Percentiles rank a stretch among this genome's conserved stretches.
phyloP scores from a whole-genome alignment of 768 basidiomycete genomes.

The Agaricus subrufescens region DNA sequence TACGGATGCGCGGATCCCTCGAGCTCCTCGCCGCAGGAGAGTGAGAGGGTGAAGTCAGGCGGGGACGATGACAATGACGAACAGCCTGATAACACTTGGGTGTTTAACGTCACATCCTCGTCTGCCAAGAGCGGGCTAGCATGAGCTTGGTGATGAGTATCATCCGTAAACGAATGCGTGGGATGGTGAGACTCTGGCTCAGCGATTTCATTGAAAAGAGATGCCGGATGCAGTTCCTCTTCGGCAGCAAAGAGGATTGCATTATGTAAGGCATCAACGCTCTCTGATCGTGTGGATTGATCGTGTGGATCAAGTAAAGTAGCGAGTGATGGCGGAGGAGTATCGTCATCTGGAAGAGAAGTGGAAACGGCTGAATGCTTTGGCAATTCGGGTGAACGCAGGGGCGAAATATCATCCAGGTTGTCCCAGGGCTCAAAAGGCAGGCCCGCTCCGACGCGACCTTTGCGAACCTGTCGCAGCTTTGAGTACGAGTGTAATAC shows the following conservation, averaged over 20 bases:
- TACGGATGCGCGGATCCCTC: slow-evolving; percentile 12
- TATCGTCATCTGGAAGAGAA: not conserved
- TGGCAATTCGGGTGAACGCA: not conserved
- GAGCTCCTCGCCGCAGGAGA: not conserved
- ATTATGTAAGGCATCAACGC: not conserved
- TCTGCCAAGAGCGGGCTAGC: too few species aligned
- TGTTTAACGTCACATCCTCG: not conserved
- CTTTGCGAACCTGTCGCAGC: slow-evolving; percentile 40
- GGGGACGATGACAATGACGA: not conserved
- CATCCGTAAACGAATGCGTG: not conserved
- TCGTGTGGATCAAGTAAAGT: not conserved
- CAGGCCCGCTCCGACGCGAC: slow-evolving; percentile 45
- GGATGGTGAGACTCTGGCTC: not conserved
- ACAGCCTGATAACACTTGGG: not conserved
- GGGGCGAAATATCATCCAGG: slow-evolving; percentile 12
- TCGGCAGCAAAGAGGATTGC: not conserved
- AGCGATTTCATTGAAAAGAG: not conserved
- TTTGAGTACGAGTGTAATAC: slow-evolving; percentile 3
- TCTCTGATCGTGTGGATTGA: not conserved
- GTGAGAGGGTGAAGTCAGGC: not conserved
- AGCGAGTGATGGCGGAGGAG: not conserved
- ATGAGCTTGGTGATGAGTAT: not conserved
- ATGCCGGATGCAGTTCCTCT: not conserved
- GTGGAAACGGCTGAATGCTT: not conserved
- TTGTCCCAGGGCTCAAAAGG: slow-evolving; percentile 55